These are phyloP conservation scores for Cantharellus anzutake DNA, from an alignment of 768 basidiomycete genomes.

Conservation along the genomic window DNA sequence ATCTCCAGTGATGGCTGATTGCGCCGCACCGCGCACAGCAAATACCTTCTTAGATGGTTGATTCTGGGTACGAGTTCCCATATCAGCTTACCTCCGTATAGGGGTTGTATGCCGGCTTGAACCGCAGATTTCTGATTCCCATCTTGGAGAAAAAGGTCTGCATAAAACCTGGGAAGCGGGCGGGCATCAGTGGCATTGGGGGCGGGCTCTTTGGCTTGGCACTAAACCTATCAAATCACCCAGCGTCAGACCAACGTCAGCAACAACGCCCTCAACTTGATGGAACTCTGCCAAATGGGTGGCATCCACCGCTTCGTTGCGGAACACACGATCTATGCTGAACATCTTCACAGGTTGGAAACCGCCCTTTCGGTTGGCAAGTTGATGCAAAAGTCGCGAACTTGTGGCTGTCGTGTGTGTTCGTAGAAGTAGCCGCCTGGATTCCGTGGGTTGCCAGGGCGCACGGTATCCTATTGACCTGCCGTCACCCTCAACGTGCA, in stretches of 20 bases:
- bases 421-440: constrained; percentile 76
- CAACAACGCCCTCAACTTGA: constrained; percentile 99
- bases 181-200: background rate
- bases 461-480: constrained; percentile 95
- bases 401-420: constrained; percentile 96
- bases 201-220: too few relatives aligned
- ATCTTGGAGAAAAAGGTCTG: constrained; percentile 95
- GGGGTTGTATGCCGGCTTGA: constrained; percentile 98
- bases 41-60: background rate
- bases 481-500: constrained; percentile 73
- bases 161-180: constrained; percentile 63
- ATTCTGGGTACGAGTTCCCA: background rate
- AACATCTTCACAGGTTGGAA: constrained; percentile 88
- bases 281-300: constrained; percentile 99
- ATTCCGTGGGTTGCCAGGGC: constrained; percentile 66
- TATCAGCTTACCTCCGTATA: constrained; percentile 62
- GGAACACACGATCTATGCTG: constrained; percentile 95
- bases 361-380: constrained; percentile 68
- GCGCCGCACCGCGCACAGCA: background rate
- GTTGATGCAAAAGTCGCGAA: constrained; percentile 80
- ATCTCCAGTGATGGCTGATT: constrained; percentile 85
- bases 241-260: constrained; percentile 78
- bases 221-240: constrained; percentile 77
- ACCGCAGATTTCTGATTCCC: constrained; percentile 83
- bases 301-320: constrained; percentile 96